Base-by-base conservation (phyloP, 257 asterid species). In the Solanum etuberosum region DNA sequence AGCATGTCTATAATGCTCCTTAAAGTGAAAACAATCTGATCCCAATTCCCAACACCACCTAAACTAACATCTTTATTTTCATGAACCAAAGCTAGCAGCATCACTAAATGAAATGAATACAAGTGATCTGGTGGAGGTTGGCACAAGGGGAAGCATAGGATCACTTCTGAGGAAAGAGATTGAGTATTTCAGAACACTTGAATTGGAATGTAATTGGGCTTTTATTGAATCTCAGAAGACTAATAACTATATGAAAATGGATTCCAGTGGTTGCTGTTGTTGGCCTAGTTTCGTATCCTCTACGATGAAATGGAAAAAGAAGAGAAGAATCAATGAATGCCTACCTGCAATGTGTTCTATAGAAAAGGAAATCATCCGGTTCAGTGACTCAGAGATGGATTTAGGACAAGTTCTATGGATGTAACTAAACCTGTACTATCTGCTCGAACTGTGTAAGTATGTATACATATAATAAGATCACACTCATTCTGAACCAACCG, bases 91-190 rank as follows among this genome's bases (percentile, higher is more conserved):
- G 38, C 88, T 9, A 65, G 31, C 78, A 83, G 42, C 80, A 82
- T 46, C 4, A 8, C 57, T 13, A 80, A 38, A 83, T 57, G 68
- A 83, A 86, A 92, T 94, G 97, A 87, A 83, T 38, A 46, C 88
- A 48, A 32, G 42, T 68, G 87, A 88, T 84, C 91, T 91, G 21
- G 74, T 89, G 25, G 91, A 94, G 74, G 93, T 96, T 29, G 98
- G 99, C 13, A 89, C 98, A 5, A 92, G 94, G 14, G 99, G 99
- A 59, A 94, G 97, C 13, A 91, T 96, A 48, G 99, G 98, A 90
- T 95, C 99, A 40, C 99, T 96, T 25, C 94, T 91, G 23, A 89
- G 90, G 93, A 92, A 91, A 92, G 98, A 96, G 92, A 96, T 94
- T 9, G 99, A 95, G 83, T 93, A 90, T 90, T 96, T 96, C 89